Conservation (phyloP, 192 early-diverging fungal species). For the Gonapodya prolifera region DNA sequence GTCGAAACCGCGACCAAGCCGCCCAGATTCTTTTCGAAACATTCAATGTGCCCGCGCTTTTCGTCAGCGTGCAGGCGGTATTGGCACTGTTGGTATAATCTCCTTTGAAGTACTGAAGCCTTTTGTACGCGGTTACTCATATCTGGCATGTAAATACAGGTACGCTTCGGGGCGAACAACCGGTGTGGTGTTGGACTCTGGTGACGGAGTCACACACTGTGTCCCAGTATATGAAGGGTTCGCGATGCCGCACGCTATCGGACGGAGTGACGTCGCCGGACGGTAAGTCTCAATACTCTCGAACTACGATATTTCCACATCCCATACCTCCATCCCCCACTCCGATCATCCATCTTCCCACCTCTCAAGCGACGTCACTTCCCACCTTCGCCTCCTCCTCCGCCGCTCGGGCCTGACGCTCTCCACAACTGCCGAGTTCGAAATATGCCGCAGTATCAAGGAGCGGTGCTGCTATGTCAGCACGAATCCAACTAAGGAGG, state of each 20-base stretch:
- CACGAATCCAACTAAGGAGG: conserved; percentile 77
- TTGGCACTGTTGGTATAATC: conserved; percentile 64
- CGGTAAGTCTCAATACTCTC: conserved; percentile 26
- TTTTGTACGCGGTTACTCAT: not conserved
- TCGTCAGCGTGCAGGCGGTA: conserved; percentile 94
- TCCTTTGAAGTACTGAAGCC: conserved; percentile 2
- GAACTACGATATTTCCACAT: too few relatives aligned
- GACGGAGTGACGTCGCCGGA: conserved; percentile 87
- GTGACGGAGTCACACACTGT: conserved; percentile 91
- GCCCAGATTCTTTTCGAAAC: conserved; percentile 98
- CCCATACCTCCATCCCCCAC: not conserved
- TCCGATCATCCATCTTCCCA: not conserved
- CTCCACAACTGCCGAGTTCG: conserved; percentile 85
- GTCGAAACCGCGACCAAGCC: conserved; percentile 79
- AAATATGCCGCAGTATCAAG: conserved; percentile 90
- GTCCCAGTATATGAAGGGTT: conserved; percentile 97
- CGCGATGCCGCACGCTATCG: conserved; percentile 85
- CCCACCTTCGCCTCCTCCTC: conserved; percentile 80
- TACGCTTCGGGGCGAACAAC: conserved; percentile 97
- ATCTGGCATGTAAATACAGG: conserved; percentile 18
- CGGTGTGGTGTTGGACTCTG: conserved; percentile 89
- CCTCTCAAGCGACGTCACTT: conserved; percentile 69
- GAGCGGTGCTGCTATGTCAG: conserved; percentile 92
- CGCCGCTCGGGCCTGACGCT: conserved; percentile 81
- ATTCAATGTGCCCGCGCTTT: conserved; percentile 96